Evolutionary conservation across 2,329 filamentous ascomycete species (phyloP), one percentile per base, ranked within the genome.

Genomic region (Fusarium transvaalense): DNA sequence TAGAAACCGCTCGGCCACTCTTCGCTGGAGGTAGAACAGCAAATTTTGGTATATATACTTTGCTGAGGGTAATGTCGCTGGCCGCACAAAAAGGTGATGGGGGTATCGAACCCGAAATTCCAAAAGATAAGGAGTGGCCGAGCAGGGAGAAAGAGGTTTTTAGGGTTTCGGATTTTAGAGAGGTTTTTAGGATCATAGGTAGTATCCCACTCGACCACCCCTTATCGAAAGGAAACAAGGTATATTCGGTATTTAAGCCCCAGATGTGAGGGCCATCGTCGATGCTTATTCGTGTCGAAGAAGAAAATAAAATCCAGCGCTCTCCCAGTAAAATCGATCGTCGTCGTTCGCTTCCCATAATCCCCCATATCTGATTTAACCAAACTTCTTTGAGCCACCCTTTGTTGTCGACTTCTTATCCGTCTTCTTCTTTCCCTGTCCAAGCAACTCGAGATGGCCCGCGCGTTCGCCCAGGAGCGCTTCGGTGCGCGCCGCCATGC

Each of bases 401-500:
- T 82, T 82, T 50, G 77, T 72, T 41, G 79, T 79, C 51, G 76
- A 61, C 72, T 77, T 81, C 76, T 80, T 82, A 48, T 78, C 72
- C 46, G 78, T 79, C 77, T 86, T 85, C n/a, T 84, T 87, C 77
- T 86, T 85, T 12, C 84, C 83, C 77, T 85, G 83, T 32, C 85
- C 86, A 64, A 89, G 86, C 66, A 89, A 74, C 79, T 89, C 87
- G 25, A 89, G 77, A 61, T 89, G 87, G 0, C 87, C 86, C 7
- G 85, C 87, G 10, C 86, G 79, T 80, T 88, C 85, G 62, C 86
- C 86, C 39, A 89, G 81, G 74, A 89, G 79, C 65, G 82, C 80
- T 80, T 89, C 87, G 32, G 87, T 89, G 79, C 82, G 81, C 60
- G 80, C 80, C 42, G 81, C 82, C 74, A 89, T 80, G 46, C 86